Conservation (phyloP, 768 basidiomycete species). For the Holtermanniella nyarrowii region DNA sequence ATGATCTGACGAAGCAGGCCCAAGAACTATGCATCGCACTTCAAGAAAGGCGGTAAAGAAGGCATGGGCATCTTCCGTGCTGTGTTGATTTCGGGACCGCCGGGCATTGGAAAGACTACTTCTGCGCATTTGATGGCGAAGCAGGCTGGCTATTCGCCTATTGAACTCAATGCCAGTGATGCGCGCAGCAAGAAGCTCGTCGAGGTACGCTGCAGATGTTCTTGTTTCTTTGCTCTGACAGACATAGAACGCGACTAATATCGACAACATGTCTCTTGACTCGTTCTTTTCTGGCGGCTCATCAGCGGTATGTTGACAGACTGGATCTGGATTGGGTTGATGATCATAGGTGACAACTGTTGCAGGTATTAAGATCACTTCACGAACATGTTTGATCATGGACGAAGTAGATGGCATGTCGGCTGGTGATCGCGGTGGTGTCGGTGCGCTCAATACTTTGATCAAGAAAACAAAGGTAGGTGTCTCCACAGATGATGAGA, state of each 20-base stretch:
- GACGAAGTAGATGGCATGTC: conserved; percentile 99
- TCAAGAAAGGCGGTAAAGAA: conserved; percentile 90
- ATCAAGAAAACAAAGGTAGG: conserved; percentile 84
- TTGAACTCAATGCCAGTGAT: conserved; percentile 95
- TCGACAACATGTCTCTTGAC: conserved; percentile 78
- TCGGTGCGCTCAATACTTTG: conserved; percentile 79
- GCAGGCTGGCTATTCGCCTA: conserved; percentile 78
- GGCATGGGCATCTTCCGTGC: conserved; percentile 79
- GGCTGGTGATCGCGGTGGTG: conserved; percentile 90
- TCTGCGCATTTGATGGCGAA: conserved; percentile 87
- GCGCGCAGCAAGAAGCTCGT: conserved; percentile 91
- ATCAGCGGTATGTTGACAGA: neutral
- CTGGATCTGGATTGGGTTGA: neutral
- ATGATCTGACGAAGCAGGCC: conserved; percentile 49
- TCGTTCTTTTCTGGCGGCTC: conserved; percentile 48
- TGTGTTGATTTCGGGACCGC: conserved; percentile 81
- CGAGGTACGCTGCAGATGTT: conserved; percentile 51
- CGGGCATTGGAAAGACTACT: conserved; percentile 96
- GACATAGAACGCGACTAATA: conserved; percentile 69
- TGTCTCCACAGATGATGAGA: too few species aligned
- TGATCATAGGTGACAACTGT: conserved; percentile 51
- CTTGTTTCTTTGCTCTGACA: neutral
- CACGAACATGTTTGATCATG: conserved; percentile 85
- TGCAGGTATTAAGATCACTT: conserved; percentile 62
- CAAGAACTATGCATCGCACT: conserved; percentile 57